Conservation (phyloP, 176 grass and related monocot genomes). For the Chloris gayana region DNA sequence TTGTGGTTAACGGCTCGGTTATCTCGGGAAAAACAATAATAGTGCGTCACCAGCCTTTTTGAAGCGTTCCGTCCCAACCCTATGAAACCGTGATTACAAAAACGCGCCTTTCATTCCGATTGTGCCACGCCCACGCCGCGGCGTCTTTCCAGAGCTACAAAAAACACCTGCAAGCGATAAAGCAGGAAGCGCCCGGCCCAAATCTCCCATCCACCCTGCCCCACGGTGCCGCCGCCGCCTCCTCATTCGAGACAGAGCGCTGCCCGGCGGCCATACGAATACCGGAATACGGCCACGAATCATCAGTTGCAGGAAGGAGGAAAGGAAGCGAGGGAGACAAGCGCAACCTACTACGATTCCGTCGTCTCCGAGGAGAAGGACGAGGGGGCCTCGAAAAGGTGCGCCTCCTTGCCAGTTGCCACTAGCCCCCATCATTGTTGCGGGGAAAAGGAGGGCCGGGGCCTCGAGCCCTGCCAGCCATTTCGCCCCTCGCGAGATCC, state of each 20-base stretch:
- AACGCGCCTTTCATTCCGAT: conserved; percentile 23
- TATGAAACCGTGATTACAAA: conserved; percentile 15
- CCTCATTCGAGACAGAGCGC: background rate
- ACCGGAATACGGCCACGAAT: background rate
- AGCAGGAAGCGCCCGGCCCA: background rate
- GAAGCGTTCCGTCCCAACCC: conserved; percentile 5
- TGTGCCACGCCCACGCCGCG: conserved; percentile 31
- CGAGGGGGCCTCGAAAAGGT: conserved; percentile 5
- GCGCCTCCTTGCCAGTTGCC: background rate
- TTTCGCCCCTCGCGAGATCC: conserved; percentile 36
- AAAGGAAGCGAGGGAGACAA: background rate
- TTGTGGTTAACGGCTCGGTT: conserved; percentile 20
- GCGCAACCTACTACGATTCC: conserved; percentile 13
- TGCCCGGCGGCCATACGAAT: background rate
- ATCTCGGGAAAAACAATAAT: background rate
- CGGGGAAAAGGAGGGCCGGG: background rate
- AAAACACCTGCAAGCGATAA: background rate
- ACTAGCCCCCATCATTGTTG: conserved; percentile 23
- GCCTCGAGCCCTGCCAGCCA: conserved; percentile 22
- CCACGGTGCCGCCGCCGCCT: conserved; percentile 6
- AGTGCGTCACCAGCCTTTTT: background rate
- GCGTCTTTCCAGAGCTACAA: background rate
- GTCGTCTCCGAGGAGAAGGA: conserved; percentile 4
- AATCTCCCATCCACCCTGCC: background rate
- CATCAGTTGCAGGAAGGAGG: background rate